These are phyloP conservation scores for Chaetomiaceae sp. DNA, from an alignment of 2,329 filamentous ascomycete species.

Conservation along the genomic window DNA sequence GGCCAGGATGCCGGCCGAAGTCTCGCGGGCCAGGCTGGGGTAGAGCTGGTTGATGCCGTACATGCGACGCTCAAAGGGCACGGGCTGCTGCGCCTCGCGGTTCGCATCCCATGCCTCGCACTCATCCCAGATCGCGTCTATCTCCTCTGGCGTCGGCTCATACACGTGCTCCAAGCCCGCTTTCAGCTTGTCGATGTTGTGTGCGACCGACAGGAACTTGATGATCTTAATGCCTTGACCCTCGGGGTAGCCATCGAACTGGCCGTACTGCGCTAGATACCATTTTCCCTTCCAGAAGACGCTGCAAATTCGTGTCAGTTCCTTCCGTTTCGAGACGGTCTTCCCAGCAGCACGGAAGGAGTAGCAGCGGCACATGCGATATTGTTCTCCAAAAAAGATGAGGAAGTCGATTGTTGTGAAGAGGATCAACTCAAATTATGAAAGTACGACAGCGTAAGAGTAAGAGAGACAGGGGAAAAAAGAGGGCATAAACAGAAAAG, in stretches of 20 bases:
- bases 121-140: conserved; percentile 5
- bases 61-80: neutral
- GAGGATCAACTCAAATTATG: too few relatives aligned
- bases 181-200: conserved; percentile 15
- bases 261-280: conserved; percentile 15
- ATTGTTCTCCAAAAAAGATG: too few relatives aligned
- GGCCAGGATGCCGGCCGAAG: conserved; percentile 7
- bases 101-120: conserved; percentile 2
- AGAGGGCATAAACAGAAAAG: neutral
- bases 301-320: neutral
- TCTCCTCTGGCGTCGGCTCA: conserved; percentile 3
- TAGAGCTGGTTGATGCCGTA: conserved; percentile 5
- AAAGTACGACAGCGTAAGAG: too few relatives aligned
- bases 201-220: conserved; percentile 11
- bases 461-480: neutral
- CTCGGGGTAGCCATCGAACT: conserved; percentile 16
- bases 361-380: too few relatives aligned
- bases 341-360: too few relatives aligned
- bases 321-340: neutral
- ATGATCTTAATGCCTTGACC: conserved; percentile 11
- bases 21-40: conserved; percentile 8
- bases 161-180: conserved; percentile 15
- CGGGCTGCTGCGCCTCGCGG: neutral
- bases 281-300: conserved; percentile 16
- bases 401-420: too few relatives aligned